These are phyloP conservation scores for Peniophora sp. DNA, from an alignment of 1,284 basidiomycete species.

Conservation along the genomic window DNA sequence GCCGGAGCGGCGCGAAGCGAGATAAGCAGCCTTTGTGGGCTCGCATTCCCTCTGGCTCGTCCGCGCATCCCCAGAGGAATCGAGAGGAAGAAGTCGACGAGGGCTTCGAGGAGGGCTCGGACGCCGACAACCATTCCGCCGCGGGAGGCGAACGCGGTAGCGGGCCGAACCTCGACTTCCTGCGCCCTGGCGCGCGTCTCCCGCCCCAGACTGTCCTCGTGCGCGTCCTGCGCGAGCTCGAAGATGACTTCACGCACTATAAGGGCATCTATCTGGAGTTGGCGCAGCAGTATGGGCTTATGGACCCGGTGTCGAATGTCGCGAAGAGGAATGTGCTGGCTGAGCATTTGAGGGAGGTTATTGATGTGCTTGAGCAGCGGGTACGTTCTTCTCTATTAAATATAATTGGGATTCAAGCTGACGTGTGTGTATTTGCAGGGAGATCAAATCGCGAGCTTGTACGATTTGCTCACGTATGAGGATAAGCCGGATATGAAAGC, in stretches of 20 bases:
- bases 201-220: conserved; percentile 81
- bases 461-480: conserved; percentile 68
- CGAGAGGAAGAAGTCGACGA: conserved; percentile 26
- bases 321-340: conserved; percentile 76
- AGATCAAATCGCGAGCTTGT: conserved; percentile 81
- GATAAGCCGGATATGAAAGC: conserved; percentile 39
- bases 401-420: no score
- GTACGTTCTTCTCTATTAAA: conserved; percentile 30
- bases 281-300: conserved; percentile 82
- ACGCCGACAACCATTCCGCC: conserved; percentile 12
- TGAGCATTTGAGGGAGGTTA: conserved; percentile 80
- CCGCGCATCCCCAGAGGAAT: conserved; percentile 8
- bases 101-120: conserved; percentile 40
- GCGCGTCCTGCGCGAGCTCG: conserved; percentile 74
- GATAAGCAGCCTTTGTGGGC: conserved; percentile 17
- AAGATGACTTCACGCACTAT: conserved; percentile 87
- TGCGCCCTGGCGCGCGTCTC: conserved; percentile 27
- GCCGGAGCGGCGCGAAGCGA: conserved; percentile 24
- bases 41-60: conserved; percentile 9
- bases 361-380: conserved; percentile 84
- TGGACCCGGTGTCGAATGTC: conserved; percentile 77
- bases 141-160: conserved; percentile 19
- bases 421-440: no score
- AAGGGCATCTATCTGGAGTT: conserved; percentile 83
- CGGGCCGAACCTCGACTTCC: conserved; percentile 5